Percentiles rank a stretch among this genome's conserved stretches.
These are phyloP conservation scores for Malassezia pachydermatis DNA, from an alignment of 1,284 basidiomycete species.

Conservation along the genomic window DNA sequence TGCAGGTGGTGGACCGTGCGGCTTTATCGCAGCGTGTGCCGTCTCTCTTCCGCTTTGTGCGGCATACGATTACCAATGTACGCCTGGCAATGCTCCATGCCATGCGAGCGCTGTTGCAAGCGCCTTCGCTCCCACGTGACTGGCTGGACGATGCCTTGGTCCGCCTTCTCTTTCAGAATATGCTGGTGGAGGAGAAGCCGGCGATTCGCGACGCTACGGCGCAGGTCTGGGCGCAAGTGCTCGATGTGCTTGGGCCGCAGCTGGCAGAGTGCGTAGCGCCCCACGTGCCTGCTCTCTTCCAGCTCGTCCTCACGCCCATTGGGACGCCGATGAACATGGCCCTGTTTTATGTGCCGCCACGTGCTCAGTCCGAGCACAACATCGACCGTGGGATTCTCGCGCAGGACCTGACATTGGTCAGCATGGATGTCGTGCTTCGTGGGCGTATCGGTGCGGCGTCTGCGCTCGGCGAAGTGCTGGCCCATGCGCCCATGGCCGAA, in stretches of 20 bases:
- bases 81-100: conserved; percentile 87
- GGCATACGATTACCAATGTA: conserved; percentile 89
- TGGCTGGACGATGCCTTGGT: conserved; percentile 75
- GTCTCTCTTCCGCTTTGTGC: conserved; percentile 87
- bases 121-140: conserved; percentile 62
- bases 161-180: conserved; percentile 82
- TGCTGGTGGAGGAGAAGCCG: conserved; percentile 77
- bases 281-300: conserved; percentile 51
- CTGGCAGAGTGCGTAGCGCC: conserved; percentile 30
- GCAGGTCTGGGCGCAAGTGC: conserved; percentile 65
- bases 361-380: conserved; percentile 60
- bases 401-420: conserved; percentile 77
- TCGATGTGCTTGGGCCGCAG: conserved; percentile 49
- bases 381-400: conserved; percentile 92
- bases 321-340: conserved; percentile 67
- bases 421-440: conserved; percentile 67
- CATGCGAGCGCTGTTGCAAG: conserved; percentile 71
- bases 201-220: conserved; percentile 74
- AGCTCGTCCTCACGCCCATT: conserved; percentile 78
- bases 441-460: conserved; percentile 71
- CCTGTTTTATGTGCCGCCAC: conserved; percentile 60
- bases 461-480: conserved; percentile 65
- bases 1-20: conserved; percentile 55
- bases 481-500: conserved; percentile 49
- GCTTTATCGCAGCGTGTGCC: conserved; percentile 66